These are phyloP conservation scores for Pichia occidentalis DNA, from an alignment of 805 yeast species.

Conservation along the genomic window DNA sequence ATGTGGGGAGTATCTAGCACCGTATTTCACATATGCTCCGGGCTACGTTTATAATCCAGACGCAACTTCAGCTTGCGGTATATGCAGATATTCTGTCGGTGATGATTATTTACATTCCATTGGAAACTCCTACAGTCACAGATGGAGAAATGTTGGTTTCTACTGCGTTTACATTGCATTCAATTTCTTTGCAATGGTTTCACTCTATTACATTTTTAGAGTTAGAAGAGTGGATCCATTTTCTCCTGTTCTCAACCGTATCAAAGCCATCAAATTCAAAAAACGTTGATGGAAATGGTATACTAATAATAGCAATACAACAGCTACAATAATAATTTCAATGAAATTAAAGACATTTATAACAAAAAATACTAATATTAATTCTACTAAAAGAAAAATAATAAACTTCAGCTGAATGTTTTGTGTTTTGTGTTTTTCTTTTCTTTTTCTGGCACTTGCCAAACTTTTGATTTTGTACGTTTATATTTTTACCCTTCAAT, in stretches of 20 bases:
- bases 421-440: no score
- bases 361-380: no score
- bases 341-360: no score
- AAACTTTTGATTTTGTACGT: no score
- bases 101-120: constrained; percentile 41
- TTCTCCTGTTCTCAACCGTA: neutral
- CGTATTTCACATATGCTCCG: constrained; percentile 30
- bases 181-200: constrained; percentile 39
- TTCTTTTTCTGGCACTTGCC: no score
- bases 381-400: no score
- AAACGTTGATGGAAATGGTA: no score
- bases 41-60: constrained; percentile 57
- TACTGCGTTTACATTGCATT: constrained; percentile 50
- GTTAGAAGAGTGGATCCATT: constrained; percentile 17
- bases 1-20: constrained; percentile 49
- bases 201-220: constrained; percentile 31
- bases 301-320: no score
- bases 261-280: neutral
- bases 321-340: no score
- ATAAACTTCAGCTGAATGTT: no score
- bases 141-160: constrained; percentile 67
- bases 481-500: no score
- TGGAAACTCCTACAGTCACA: constrained; percentile 36
- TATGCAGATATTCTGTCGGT: constrained; percentile 40
- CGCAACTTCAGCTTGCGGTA: constrained; percentile 43